A percentile compares a stretch with the other conserved stretches of the same genome.
Conservation (phyloP, 2,329 filamentous ascomycete genomes). For the Huntiella savannae region DNA sequence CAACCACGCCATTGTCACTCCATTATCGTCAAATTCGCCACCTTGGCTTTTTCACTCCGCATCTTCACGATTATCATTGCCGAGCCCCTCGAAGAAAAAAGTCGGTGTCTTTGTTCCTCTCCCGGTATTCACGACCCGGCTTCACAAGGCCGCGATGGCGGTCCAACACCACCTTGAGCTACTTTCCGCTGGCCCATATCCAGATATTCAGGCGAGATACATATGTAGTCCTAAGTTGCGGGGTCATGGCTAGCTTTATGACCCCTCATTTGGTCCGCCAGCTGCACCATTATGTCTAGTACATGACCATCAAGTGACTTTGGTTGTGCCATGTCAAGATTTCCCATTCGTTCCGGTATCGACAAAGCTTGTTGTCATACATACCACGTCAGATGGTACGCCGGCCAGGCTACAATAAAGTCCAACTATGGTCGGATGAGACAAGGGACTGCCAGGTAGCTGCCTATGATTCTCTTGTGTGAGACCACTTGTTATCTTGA, state of each 20-base stretch:
- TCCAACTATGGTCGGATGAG: no score
- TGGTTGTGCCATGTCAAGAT: no score
- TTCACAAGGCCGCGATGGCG: neutral
- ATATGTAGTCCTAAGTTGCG: neutral
- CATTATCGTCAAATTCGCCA: neutral
- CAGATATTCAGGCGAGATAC: neutral
- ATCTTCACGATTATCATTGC: neutral
- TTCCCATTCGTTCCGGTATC: neutral
- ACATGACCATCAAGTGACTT: no score
- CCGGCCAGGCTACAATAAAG: no score
- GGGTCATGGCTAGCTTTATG: no score
- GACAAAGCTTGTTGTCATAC: no score
- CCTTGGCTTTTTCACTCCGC: neutral
- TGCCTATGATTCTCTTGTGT: conserved; percentile 1
- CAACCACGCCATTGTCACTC: neutral
- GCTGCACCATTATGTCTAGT: no score
- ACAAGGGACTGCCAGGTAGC: neutral
- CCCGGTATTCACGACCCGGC: neutral
- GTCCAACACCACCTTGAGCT: neutral
- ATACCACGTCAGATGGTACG: no score
- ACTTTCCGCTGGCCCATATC: neutral
- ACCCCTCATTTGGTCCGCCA: no score
- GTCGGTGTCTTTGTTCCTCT: conserved; percentile 1
- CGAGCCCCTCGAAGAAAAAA: no score
- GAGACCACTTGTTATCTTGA: conserved; percentile 7